A percentile compares a stretch with the other conserved stretches of the same genome.
Conservation (phyloP, 768 basidiomycete species). For the Kwoniella sp. region DNA sequence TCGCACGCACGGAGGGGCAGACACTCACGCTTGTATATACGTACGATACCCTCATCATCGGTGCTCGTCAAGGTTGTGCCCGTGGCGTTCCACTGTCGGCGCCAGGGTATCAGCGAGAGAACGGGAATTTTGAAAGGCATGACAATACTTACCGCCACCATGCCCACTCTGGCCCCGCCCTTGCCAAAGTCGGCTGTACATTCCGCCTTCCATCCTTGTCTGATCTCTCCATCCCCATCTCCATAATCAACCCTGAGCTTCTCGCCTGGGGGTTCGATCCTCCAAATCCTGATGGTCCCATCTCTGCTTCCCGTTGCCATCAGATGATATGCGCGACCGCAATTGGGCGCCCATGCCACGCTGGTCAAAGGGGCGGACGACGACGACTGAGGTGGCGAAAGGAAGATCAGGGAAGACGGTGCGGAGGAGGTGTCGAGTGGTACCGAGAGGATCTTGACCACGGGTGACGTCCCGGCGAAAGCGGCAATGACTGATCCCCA, state of each 20-base stretch:
- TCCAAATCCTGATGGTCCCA: slow-evolving; percentile 86
- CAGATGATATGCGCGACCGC: slow-evolving; percentile 89
- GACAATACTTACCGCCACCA: slow-evolving; percentile 93
- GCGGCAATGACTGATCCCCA: slow-evolving; percentile 89
- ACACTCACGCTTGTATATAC: slow-evolving; percentile 66
- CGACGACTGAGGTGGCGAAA: slow-evolving; percentile 57
- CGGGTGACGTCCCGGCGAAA: slow-evolving; percentile 65
- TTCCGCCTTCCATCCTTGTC: slow-evolving; percentile 63
- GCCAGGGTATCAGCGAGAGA: background rate
- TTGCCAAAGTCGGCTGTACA: slow-evolving; percentile 67
- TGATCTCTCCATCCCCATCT: slow-evolving; percentile 27
- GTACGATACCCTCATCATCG: slow-evolving; percentile 55
- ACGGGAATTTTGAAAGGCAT: slow-evolving; percentile 54
- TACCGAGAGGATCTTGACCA: slow-evolving; percentile 63
- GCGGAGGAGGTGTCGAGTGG: slow-evolving; percentile 52
- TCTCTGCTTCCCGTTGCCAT: slow-evolving; percentile 85
- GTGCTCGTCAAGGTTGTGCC: slow-evolving; percentile 61
- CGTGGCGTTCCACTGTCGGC: slow-evolving; percentile 46
- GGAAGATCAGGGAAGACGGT: slow-evolving; percentile 73
- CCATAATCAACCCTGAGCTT: slow-evolving; percentile 30
- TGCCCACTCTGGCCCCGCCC: slow-evolving; percentile 63
- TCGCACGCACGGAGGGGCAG: background rate
- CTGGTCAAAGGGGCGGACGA: slow-evolving; percentile 64
- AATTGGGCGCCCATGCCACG: slow-evolving; percentile 89
- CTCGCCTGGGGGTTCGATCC: slow-evolving; percentile 58